Evolutionary conservation across 805 yeast genomes (phyloP).

Genomic region (Priceomyces melissophilus): DNA sequence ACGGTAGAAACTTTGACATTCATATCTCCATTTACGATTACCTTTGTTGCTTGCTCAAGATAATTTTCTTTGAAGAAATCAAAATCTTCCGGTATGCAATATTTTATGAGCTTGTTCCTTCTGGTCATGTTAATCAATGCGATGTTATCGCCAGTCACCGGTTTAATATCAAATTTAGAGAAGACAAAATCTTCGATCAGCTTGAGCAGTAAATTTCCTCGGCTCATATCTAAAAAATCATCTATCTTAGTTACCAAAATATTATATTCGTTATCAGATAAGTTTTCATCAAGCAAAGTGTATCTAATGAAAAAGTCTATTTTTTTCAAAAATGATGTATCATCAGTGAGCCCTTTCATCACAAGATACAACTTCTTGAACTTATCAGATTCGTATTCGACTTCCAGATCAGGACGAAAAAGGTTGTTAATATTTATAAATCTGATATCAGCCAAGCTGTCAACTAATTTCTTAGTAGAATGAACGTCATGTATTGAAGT

Average conservation of each 20-base stretch:
- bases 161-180: constrained; percentile 3
- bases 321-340: constrained; percentile 4
- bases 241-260: constrained; percentile 10
- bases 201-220: constrained; percentile 9
- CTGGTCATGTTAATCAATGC: constrained; percentile 3
- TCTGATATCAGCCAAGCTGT: constrained; percentile 15
- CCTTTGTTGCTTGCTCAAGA: constrained; percentile 1
- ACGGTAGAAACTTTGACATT: not conserved
- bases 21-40: not conserved
- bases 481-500: constrained; percentile 16
- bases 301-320: constrained; percentile 17
- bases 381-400: constrained; percentile 3
- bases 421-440: constrained; percentile 12
- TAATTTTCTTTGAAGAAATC: constrained; percentile 1
- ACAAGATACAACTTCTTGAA: constrained; percentile 7
- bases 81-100: constrained; percentile 1
- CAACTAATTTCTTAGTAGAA: constrained; percentile 16
- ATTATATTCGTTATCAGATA: constrained; percentile 10
- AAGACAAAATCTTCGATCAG: constrained; percentile 18
- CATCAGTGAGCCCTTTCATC: constrained; percentile 5
- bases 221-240: constrained; percentile 8
- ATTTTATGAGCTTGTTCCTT: constrained; percentile 9
- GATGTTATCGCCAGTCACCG: not conserved
- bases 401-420: constrained; percentile 4
- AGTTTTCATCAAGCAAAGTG: constrained; percentile 14